Conservation (phyloP, 75 land plant genomes). For the Azolla pinnata region DNA sequence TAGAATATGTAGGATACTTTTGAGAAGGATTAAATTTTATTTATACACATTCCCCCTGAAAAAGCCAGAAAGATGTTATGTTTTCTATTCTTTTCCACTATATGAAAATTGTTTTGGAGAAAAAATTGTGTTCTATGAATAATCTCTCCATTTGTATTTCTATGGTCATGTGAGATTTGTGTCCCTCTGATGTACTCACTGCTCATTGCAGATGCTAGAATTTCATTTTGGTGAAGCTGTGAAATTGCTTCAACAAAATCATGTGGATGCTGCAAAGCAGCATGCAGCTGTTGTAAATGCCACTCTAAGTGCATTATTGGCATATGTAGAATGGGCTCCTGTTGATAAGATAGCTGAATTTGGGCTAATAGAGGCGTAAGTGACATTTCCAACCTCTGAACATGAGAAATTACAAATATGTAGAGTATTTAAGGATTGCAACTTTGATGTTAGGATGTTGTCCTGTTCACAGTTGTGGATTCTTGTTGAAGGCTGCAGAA, state of each 20-base stretch:
- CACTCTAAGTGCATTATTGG: conserved; percentile 71
- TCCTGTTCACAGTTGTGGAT: conserved; percentile 53
- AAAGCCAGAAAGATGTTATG: no score
- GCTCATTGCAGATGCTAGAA: conserved; percentile 52
- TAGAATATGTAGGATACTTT: no score
- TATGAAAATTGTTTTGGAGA: no score
- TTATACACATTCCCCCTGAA: no score
- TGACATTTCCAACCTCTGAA: not conserved
- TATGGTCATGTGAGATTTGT: not conserved
- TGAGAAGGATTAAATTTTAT: no score
- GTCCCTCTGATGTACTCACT: not conserved
- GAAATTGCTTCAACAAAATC: conserved; percentile 35
- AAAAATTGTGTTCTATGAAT: no score
- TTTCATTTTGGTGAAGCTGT: conserved; percentile 67
- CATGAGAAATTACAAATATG: no score
- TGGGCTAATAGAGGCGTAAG: conserved; percentile 78
- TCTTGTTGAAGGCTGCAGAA: conserved; percentile 49
- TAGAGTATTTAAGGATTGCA: no score
- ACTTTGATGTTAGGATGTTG: not conserved
- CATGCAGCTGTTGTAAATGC: conserved; percentile 76
- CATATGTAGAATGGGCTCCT: conserved; percentile 99
- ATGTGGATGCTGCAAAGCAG: conserved; percentile 62
- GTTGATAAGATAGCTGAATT: conserved; percentile 55
- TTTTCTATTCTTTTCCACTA: no score
- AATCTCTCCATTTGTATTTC: not conserved